A percentile compares a stretch with the other conserved stretches of the same genome.
These are phyloP conservation scores for Verbena officinalis DNA, from an alignment of 257 asterid genomes.

Conservation along the genomic window DNA sequence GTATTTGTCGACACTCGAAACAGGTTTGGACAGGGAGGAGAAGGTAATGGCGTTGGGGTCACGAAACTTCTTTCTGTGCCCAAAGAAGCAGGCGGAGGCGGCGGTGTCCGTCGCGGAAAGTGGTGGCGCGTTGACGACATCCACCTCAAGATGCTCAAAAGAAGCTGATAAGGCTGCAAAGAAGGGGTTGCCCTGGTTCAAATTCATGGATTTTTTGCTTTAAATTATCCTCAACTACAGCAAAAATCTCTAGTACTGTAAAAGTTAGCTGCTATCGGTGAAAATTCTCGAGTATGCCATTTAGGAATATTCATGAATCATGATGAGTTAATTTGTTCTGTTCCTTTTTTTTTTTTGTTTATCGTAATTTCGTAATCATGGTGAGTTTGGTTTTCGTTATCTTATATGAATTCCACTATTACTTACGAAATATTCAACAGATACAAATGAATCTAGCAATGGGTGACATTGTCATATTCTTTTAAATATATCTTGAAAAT, in stretches of 20 bases:
- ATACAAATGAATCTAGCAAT: no score
- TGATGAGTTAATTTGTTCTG: no score
- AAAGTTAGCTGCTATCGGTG: background rate
- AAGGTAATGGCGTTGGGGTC: slow-evolving; percentile 70
- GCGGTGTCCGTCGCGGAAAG: slow-evolving; percentile 19
- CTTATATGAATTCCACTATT: no score
- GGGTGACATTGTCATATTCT: no score
- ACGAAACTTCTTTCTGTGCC: slow-evolving; percentile 75
- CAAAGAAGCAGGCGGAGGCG: slow-evolving; percentile 33
- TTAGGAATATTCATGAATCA: background rate
- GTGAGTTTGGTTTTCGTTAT: no score
- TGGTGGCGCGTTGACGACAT: slow-evolving; percentile 11
- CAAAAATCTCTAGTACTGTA: background rate
- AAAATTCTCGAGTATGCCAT: background rate
- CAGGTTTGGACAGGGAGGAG: slow-evolving; percentile 74
- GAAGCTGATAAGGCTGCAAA: slow-evolving; percentile 49
- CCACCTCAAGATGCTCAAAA: slow-evolving; percentile 53
- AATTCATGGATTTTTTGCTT: slow-evolving; percentile 61
- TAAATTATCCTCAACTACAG: slow-evolving; percentile 28
- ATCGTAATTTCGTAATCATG: no score
- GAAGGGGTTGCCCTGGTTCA: slow-evolving; percentile 52
- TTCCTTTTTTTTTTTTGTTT: no score
- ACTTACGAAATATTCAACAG: no score
- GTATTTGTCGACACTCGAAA: background rate
- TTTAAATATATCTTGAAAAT: no score